A percentile compares a stretch with the other conserved stretches of the same genome.
Evolutionary conservation across 805 yeast genomes (phyloP).

Genomic region (Candida verbasci): DNA sequence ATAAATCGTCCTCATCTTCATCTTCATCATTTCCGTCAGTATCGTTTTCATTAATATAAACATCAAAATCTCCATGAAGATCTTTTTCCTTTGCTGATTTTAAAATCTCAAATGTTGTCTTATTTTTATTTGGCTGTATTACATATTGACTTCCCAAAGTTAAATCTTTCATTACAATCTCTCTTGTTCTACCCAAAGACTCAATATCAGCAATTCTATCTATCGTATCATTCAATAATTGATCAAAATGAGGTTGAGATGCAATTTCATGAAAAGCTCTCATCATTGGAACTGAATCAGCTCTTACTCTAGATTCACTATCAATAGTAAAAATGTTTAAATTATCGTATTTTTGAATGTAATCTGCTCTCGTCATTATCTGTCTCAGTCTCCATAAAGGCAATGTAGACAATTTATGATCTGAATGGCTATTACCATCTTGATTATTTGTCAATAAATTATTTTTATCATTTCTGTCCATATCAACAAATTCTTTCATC

Average conservation of each 20-base stretch:
- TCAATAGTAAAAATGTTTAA: constrained; percentile 78
- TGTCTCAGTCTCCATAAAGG: constrained; percentile 84
- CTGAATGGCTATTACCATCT: constrained; percentile 14
- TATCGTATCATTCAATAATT: constrained; percentile 58
- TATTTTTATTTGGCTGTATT: constrained; percentile 16
- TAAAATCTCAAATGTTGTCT: constrained; percentile 10
- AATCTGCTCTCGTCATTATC: constrained; percentile 81
- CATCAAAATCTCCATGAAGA: constrained; percentile 17
- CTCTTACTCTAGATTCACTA: constrained; percentile 64
- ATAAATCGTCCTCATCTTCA: constrained; percentile 43
- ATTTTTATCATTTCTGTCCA: constrained; percentile 44
- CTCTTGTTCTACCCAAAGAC: constrained; percentile 73
- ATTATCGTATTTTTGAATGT: constrained; percentile 69
- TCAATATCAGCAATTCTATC: constrained; percentile 74
- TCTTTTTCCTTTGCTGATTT: constrained; percentile 15
- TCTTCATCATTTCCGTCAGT: constrained; percentile 15
- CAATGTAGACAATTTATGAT: constrained; percentile 62
- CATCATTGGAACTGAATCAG: constrained; percentile 88
- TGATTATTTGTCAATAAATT: constrained; percentile 18
- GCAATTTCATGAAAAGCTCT: constrained; percentile 80
- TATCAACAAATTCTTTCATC: constrained; percentile 65
- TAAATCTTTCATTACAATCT: constrained; percentile 67
- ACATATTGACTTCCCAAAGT: constrained; percentile 46
- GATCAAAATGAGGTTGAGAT: constrained; percentile 64
- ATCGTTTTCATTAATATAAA: constrained; percentile 14